Conservation (phyloP, 495 filamentous ascomycete species). For the Wilcoxina mikolae region DNA sequence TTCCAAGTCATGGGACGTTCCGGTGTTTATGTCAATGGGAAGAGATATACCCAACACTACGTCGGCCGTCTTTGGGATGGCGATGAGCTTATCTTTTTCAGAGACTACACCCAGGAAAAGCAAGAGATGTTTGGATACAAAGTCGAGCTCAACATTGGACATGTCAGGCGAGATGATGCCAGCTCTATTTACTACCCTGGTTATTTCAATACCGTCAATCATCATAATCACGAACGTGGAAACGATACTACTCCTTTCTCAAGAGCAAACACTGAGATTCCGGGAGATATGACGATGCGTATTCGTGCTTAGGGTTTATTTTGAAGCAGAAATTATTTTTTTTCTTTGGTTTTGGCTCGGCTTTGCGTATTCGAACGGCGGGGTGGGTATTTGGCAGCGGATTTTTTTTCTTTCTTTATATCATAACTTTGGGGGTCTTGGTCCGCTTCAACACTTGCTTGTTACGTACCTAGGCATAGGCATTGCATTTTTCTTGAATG, state of each 20-base stretch:
- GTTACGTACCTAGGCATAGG: too few relatives aligned
- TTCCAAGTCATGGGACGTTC: conserved; percentile 15
- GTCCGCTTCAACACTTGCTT: too few relatives aligned
- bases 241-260: too few relatives aligned
- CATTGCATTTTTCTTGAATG: too few relatives aligned
- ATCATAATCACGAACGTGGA: not conserved
- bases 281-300: not conserved
- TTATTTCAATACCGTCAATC: not conserved
- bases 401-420: too few relatives aligned
- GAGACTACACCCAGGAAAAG: conserved; percentile 7
- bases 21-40: conserved; percentile 20
- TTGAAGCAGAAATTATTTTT: too few relatives aligned
- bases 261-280: not conserved
- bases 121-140: conserved; percentile 19
- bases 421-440: too few relatives aligned
- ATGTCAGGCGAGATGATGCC: not conserved
- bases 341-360: not conserved
- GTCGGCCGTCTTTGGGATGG: conserved; percentile 18
- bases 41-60: conserved; percentile 9
- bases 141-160: conserved; percentile 18
- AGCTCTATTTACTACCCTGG: not conserved
- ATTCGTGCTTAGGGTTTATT: too few relatives aligned
- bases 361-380: too few relatives aligned
- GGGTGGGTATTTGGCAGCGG: too few relatives aligned
- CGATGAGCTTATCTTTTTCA: conserved; percentile 20